Percentiles rank a stretch among this genome's conserved stretches.
phyloP scores from a whole-genome alignment of 805 yeast species.

The Saturnispora ahearnii region DNA sequence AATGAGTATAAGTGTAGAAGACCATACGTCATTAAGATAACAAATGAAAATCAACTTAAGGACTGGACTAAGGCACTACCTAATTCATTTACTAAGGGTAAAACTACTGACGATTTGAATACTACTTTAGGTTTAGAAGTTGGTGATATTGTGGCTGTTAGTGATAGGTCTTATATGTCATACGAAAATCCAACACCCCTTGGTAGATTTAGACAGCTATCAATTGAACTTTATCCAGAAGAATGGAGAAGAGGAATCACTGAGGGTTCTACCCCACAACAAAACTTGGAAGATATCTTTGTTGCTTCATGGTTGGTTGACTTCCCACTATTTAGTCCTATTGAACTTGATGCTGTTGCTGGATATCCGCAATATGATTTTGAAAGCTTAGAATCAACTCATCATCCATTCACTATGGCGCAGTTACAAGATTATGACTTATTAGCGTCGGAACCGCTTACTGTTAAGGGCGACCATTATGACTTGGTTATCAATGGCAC shows the following conservation, averaged over 20 bases:
- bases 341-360: constrained; percentile 29
- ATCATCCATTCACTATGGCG: constrained; percentile 97
- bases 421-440: constrained; percentile 55
- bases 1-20: constrained; percentile 44
- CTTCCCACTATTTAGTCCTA: constrained; percentile 86
- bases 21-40: constrained; percentile 50
- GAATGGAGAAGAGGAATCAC: constrained; percentile 37
- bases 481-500: constrained; percentile 91
- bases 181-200: constrained; percentile 95
- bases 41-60: constrained; percentile 29
- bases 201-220: constrained; percentile 74
- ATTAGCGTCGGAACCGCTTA: constrained; percentile 46
- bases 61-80: constrained; percentile 35
- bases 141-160: constrained; percentile 71
- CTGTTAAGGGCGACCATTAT: constrained; percentile 82
- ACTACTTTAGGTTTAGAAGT: constrained; percentile 34
- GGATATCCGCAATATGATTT: constrained; percentile 55
- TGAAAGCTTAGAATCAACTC: constrained; percentile 55
- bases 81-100: constrained; percentile 4
- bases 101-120: constrained; percentile 19
- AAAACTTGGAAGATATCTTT: constrained; percentile 29
- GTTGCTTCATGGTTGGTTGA: constrained; percentile 82
- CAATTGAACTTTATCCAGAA: constrained; percentile 46
- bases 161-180: constrained; percentile 59
- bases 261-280: constrained; percentile 13